Base-by-base conservation (phyloP, 1,284 basidiomycete species). In the Pascua guehoae region DNA sequence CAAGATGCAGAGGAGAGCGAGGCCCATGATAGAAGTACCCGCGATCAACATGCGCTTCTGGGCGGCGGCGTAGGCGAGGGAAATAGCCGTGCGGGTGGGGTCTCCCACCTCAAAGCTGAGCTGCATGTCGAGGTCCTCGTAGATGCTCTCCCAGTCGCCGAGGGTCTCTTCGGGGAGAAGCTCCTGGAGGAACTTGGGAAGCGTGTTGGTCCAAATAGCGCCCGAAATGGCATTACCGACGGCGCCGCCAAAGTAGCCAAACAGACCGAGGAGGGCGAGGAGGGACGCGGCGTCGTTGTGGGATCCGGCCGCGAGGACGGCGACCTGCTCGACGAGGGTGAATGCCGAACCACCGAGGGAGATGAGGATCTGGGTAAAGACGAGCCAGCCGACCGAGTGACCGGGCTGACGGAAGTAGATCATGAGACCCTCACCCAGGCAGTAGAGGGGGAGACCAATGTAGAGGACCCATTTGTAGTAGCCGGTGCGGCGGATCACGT, bases 131-230 rank as follows among this genome's bases (percentile, higher is more conserved):
- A 75, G 60, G 39, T 52, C 50, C 16, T 67, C 63, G 52, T 73
- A 72, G 44, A 74, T 73, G 3, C 49, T 51, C 49, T 73, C 64
- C 57, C 58, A 65, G 44, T 61, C 55, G 8, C 64, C 68, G 2
- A 74, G 52, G 0, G 72, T 63, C 9, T 70, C 68, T 38, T 67
- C 71, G 32, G 78, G 62, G 7, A 78, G 62, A 4, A 63, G 55
- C 17, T 51, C 37, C 36, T 56, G 41, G 16, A 79, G 64, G 38
- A 64, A 60, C 7, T 53, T 52, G 47, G 76, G 75, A 2, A 79
- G 62, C 1, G 71, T 69, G 56, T 78, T 57, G 8, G 78, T 78
- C 78, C 78, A 79, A 60, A 79, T 76, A 10, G 76, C 75, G 36
- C 75, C 78, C 8, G 75, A 77, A 58, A 78, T 67, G 5, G 68